Evolutionary conservation across 1,284 basidiomycete species (phyloP).

Genomic region (Cystobasidiaceae sp.): DNA sequence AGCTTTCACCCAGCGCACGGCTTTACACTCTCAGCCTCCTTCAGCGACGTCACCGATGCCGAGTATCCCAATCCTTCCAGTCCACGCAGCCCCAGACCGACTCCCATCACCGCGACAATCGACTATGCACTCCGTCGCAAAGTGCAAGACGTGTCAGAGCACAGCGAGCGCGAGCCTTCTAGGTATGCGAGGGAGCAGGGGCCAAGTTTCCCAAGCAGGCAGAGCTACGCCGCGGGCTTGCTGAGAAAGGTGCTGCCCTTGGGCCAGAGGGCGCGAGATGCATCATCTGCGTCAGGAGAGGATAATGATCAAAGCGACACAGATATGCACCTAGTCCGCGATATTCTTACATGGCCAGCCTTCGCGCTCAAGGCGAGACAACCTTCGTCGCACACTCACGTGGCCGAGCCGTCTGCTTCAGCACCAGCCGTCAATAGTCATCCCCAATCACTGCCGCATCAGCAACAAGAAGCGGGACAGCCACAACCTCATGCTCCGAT

Average conservation of each 20-base stretch:
- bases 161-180: background rate
- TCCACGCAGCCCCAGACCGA: too few species aligned
- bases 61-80: background rate
- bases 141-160: background rate
- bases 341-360: slow-evolving; percentile 3
- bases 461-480: background rate
- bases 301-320: too few species aligned
- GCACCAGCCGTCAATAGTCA: background rate
- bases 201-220: slow-evolving; percentile 14
- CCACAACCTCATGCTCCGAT: background rate
- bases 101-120: background rate
- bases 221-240: slow-evolving; percentile 4
- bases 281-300: too few species aligned
- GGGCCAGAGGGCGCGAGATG: too few species aligned
- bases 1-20: background rate
- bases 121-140: background rate
- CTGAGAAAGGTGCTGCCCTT: too few species aligned
- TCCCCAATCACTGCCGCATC: background rate
- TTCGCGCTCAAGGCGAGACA: slow-evolving; percentile 10
- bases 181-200: background rate
- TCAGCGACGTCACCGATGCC: background rate
- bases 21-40: background rate
- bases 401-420: background rate
- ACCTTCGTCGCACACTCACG: background rate
- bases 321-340: too few species aligned